Conservation (phyloP, 108 stramenopile species). For the Pelagomonas calceolata region DNA sequence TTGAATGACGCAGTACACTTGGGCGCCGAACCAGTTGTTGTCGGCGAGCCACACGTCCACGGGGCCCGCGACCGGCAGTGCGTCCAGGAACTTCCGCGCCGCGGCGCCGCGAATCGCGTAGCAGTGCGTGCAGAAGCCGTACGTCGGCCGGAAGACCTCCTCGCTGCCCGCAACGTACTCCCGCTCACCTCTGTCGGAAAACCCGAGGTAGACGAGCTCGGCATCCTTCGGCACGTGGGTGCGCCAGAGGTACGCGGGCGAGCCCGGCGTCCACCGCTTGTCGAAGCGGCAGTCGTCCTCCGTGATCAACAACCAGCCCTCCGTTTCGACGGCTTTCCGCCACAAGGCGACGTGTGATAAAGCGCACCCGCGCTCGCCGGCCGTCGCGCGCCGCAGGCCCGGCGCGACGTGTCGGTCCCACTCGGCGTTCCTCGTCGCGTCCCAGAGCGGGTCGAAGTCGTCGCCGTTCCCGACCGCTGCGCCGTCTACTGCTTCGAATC, state of each 20-base stretch:
- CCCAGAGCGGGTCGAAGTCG: constrained; percentile 24
- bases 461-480: background rate
- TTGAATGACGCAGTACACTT: constrained; percentile 17
- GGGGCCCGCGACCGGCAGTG: constrained; percentile 34
- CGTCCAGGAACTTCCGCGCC: constrained; percentile 15
- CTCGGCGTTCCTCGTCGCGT: constrained; percentile 31
- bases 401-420: constrained; percentile 20
- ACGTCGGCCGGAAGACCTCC: constrained; percentile 26
- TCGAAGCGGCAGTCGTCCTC: constrained; percentile 27
- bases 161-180: background rate
- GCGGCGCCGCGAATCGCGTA: constrained; percentile 28
- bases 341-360: constrained; percentile 34
- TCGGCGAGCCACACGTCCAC: constrained; percentile 49
- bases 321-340: background rate
- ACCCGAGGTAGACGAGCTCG: constrained; percentile 38
- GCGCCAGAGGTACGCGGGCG: constrained; percentile 18
- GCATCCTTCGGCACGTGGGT: constrained; percentile 28
- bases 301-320: constrained; percentile 17
- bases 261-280: background rate
- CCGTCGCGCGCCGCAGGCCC: constrained; percentile 14
- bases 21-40: constrained; percentile 38
- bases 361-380: constrained; percentile 39
- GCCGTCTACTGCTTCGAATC: constrained; percentile 28
- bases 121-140: constrained; percentile 46
- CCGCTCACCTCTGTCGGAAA: constrained; percentile 37